Conservation (phyloP, 106 monocot species). For the Phalaenopsis equestris region DNA sequence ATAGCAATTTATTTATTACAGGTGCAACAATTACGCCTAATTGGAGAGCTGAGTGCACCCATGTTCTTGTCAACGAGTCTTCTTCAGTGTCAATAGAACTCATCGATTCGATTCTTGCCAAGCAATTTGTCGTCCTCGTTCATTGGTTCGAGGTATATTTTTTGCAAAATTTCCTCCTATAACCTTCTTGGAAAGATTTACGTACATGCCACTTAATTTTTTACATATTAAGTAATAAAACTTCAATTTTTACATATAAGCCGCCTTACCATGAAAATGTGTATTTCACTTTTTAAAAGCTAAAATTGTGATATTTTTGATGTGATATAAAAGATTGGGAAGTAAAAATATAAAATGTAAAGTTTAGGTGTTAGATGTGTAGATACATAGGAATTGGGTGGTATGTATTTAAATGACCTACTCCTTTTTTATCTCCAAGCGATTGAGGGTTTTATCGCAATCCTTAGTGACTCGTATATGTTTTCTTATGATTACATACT, state of each 20-base stretch:
- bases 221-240: too few species aligned
- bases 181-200: not conserved
- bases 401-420: too few species aligned
- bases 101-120: conserved; percentile 55
- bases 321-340: too few species aligned
- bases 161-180: not conserved
- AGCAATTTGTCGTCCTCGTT: conserved; percentile 44
- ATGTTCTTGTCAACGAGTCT: conserved; percentile 62
- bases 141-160: conserved; percentile 68
- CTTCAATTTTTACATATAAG: too few species aligned
- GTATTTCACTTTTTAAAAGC: too few species aligned
- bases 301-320: too few species aligned
- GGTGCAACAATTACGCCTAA: conserved; percentile 52
- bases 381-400: too few species aligned
- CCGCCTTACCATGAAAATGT: too few species aligned
- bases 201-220: too few species aligned
- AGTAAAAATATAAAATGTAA: too few species aligned
- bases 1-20: conserved; percentile 10
- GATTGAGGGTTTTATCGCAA: too few species aligned
- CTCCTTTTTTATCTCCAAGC: not conserved
- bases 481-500: conserved; percentile 2
- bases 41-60: conserved; percentile 69
- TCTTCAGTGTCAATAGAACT: conserved; percentile 51
- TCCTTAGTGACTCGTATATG: not conserved
- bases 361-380: too few species aligned